Evolutionary conservation across 192 early-diverging fungal species (phyloP).

Genomic region (Fimicolochytrium jonesii): DNA sequence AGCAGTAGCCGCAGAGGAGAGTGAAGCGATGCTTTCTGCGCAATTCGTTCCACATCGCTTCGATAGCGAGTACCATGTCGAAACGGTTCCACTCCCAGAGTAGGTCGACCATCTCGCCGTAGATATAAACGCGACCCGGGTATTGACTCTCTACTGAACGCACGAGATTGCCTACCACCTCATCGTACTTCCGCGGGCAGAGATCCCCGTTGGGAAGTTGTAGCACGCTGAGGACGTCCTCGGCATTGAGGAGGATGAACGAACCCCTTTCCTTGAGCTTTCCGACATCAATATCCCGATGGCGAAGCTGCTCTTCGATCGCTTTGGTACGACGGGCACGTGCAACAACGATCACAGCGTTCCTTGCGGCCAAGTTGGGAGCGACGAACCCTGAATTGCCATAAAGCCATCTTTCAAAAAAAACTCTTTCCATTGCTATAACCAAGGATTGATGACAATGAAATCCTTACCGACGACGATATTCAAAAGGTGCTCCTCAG

Average conservation of each 20-base stretch:
- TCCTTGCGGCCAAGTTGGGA: not conserved
- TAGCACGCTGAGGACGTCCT: not conserved
- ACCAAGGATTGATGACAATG: too few relatives aligned
- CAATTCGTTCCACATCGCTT: conserved; percentile 6
- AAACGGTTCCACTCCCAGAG: not conserved
- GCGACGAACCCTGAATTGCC: not conserved
- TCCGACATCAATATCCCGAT: not conserved
- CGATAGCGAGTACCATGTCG: not conserved
- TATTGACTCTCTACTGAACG: not conserved
- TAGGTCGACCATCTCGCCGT: conserved; percentile 10
- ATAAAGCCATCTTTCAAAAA: too few relatives aligned
- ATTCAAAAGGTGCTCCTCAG: conserved; percentile 9
- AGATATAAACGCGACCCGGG: conserved; percentile 1
- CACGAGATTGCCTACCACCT: not conserved
- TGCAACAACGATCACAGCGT: not conserved
- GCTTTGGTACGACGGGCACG: not conserved
- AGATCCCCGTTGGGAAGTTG: not conserved
- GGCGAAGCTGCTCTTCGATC: not conserved
- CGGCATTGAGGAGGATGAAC: not conserved
- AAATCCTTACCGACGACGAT: not conserved
- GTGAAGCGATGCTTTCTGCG: not conserved
- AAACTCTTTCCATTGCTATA: too few relatives aligned
- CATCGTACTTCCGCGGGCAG: not conserved
- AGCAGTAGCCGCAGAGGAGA: conserved; percentile 7
- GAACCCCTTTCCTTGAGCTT: not conserved